Percentiles rank a stretch among this genome's conserved stretches.
These are phyloP conservation scores for Themeda triandra DNA, from an alignment of 176 grass and related monocot genomes.

Conservation along the genomic window DNA sequence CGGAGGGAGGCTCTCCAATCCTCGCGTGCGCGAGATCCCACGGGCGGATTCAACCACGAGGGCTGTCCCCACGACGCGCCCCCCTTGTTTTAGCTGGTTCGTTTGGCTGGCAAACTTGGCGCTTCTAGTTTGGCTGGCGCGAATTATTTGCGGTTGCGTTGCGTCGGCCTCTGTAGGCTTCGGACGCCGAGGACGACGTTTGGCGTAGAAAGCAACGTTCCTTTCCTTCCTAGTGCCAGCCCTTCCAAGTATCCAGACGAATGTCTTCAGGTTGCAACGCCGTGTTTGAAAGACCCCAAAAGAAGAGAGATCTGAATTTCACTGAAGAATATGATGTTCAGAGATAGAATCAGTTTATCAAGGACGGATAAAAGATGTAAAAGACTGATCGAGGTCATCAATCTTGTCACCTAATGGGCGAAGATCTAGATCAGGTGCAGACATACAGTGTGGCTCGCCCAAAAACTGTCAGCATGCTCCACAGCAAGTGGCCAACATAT, in stretches of 20 bases:
- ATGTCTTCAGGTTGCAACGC: neutral
- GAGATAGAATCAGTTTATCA: neutral
- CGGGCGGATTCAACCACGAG: constrained; percentile 30
- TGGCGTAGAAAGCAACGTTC: neutral
- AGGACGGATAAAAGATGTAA: neutral
- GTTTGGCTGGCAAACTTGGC: constrained; percentile 30
- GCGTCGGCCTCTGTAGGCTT: neutral
- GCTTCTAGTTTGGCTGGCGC: constrained; percentile 1
- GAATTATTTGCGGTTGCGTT: neutral
- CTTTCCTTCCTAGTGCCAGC: neutral
- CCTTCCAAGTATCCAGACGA: neutral
- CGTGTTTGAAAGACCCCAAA: neutral
- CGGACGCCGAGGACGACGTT: neutral
- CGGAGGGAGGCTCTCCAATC: constrained; percentile 26
- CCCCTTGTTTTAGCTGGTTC: neutral
- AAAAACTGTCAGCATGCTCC: neutral
- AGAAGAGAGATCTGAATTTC: neutral
- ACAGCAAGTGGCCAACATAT: constrained; percentile 29
- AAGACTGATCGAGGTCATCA: neutral
- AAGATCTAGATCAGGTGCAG: constrained; percentile 18
- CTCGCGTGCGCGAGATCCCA: constrained; percentile 42
- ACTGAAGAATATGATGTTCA: neutral
- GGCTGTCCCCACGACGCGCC: constrained; percentile 27
- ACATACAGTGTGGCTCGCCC: neutral
- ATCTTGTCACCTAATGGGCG: neutral